Percentiles rank a stretch among this genome's conserved stretches.
phyloP scores from a whole-genome alignment of 2,329 filamentous ascomycete genomes.

The Clonostachys rosea region DNA sequence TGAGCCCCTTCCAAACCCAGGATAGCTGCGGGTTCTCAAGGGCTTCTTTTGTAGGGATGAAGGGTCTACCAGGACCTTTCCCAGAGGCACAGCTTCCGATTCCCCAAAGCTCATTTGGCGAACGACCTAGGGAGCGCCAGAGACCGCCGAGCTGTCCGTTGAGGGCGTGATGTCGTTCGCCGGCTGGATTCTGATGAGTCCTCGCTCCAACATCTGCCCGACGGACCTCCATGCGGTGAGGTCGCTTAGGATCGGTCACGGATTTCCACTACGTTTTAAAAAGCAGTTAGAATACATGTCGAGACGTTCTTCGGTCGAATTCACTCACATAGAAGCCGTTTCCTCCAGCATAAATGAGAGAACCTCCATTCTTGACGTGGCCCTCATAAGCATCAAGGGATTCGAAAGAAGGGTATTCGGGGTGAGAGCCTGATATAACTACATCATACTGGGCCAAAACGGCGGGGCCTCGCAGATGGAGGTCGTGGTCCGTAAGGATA shows the following conservation, averaged over 20 bases:
- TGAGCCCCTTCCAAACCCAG: constrained; percentile 11
- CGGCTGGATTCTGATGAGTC: constrained; percentile 15
- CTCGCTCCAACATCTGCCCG: constrained; percentile 23
- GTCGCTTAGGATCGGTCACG: constrained; percentile 9
- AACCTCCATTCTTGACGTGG: constrained; percentile 20
- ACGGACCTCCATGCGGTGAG: constrained; percentile 25
- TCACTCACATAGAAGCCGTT: constrained; percentile 23
- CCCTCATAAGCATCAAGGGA: constrained; percentile 17
- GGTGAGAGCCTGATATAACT: constrained; percentile 22
- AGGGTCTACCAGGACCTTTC: constrained; percentile 17
- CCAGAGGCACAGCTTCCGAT: constrained; percentile 21
- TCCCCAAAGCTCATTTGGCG: constrained; percentile 21
- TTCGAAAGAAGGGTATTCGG: constrained; percentile 22
- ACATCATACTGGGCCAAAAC: constrained; percentile 12
- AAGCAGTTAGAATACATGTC: no score
- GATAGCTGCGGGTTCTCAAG: constrained; percentile 6
- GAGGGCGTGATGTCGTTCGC: constrained; percentile 18
- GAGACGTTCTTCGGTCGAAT: not conserved
- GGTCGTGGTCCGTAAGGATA: constrained; percentile 27
- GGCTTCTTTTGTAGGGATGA: not conserved
- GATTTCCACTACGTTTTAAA: constrained; percentile 10
- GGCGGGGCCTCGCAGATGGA: constrained; percentile 13
- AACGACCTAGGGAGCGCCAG: constrained; percentile 20
- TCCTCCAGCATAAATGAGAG: constrained; percentile 28
- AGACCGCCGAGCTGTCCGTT: constrained; percentile 22